These are phyloP conservation scores for Cornus kousa DNA, from an alignment of 148 eudicot genomes.

Conservation along the genomic window DNA sequence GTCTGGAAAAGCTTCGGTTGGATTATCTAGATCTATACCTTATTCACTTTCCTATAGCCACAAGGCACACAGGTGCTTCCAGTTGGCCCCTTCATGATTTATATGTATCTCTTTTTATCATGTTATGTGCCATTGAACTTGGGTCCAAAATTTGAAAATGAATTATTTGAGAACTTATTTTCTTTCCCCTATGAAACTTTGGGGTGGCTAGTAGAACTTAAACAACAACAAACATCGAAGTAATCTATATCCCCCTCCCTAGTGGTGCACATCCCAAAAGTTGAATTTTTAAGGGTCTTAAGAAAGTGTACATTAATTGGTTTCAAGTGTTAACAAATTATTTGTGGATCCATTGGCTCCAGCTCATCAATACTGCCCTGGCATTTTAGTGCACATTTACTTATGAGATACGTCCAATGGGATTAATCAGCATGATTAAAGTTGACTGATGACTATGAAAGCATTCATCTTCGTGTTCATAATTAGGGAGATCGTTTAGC, in stretches of 20 bases:
- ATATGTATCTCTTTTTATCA: background rate
- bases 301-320: background rate
- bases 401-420: background rate
- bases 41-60: constrained; percentile 89
- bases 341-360: background rate
- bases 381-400: background rate
- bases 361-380: background rate
- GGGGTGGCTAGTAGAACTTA: background rate
- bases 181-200: background rate
- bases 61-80: constrained; percentile 72
- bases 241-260: background rate
- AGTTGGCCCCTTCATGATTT: background rate
- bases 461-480: background rate
- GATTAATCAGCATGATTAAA: background rate
- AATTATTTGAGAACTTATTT: background rate
- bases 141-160: background rate
- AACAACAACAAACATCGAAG: background rate
- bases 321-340: constrained; percentile 1
- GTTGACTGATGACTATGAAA: background rate
- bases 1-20: constrained; percentile 76
- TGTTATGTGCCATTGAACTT: background rate
- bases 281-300: background rate
- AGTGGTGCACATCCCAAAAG: background rate
- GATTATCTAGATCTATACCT: constrained; percentile 87
- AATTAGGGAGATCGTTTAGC: background rate